Conservation (phyloP, 2,329 filamentous ascomycete genomes). For the Fusarium subtropicale region DNA sequence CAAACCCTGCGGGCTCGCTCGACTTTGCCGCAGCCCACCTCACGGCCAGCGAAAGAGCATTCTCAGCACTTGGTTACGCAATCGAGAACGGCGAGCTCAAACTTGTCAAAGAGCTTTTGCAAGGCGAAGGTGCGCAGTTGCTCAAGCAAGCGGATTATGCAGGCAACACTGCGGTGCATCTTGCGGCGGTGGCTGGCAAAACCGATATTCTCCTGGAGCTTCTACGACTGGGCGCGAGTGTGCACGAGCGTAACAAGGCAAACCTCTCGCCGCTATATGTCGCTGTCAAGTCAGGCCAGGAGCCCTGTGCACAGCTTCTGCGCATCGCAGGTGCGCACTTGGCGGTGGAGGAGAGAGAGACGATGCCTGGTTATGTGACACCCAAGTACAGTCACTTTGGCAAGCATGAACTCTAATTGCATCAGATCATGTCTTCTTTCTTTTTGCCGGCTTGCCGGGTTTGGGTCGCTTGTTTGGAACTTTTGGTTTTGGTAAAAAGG, state of each 20-base stretch:
- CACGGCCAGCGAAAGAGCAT: conserved; percentile 68
- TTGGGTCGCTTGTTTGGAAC: background rate
- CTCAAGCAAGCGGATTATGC: conserved; percentile 83
- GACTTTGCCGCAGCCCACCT: conserved; percentile 58
- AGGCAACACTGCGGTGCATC: conserved; percentile 77
- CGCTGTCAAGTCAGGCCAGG: conserved; percentile 67
- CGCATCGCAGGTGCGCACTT: conserved; percentile 70
- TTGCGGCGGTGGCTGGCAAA: conserved; percentile 67
- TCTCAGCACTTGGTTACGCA: conserved; percentile 83
- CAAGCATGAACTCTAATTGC: conserved; percentile 14
- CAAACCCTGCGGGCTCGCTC: conserved; percentile 72
- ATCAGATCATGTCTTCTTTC: background rate
- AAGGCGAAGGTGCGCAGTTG: conserved; percentile 72
- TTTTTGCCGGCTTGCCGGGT: background rate
- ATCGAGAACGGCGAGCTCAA: conserved; percentile 77
- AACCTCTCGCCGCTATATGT: conserved; percentile 75
- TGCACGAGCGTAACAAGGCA: conserved; percentile 73
- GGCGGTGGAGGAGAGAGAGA: conserved; percentile 56
- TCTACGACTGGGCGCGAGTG: conserved; percentile 71
- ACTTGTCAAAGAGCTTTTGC: conserved; percentile 74
- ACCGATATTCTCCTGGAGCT: conserved; percentile 68
- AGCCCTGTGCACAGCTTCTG: conserved; percentile 65
- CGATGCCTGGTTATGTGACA: conserved; percentile 42
- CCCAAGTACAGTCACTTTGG: conserved; percentile 34
- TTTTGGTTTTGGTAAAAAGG: conserved; percentile 16